phyloP scores from a whole-genome alignment of 148 eudicot species.

The Cornus suecica region DNA sequence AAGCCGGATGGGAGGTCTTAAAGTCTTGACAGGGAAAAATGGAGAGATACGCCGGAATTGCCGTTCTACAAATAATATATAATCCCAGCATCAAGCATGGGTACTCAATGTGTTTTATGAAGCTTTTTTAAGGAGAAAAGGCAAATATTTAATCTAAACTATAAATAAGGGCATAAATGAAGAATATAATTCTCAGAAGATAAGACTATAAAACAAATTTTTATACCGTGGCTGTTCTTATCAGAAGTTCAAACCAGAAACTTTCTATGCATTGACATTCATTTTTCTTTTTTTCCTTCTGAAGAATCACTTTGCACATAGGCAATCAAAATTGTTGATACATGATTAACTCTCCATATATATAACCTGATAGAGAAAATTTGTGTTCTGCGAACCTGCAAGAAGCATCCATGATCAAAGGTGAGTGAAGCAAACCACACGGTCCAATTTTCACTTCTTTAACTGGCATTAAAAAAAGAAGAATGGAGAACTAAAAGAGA shows the following conservation, averaged over 20 bases:
- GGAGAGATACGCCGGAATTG: constrained; percentile 67
- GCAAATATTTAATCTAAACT: too few species aligned
- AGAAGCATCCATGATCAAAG: background rate
- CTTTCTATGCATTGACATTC: background rate
- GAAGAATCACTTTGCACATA: background rate
- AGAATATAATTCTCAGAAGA: background rate
- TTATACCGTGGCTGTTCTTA: background rate
- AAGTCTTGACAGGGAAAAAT: constrained; percentile 46
- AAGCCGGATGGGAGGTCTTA: constrained; percentile 46
- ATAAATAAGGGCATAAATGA: background rate
- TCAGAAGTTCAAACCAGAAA: constrained; percentile 11
- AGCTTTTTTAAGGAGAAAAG: background rate
- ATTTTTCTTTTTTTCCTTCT: background rate
- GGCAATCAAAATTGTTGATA: constrained; percentile 11
- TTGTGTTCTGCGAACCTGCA: constrained; percentile 18
- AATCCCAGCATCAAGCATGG: background rate
- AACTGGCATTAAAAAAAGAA: background rate
- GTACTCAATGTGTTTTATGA: background rate
- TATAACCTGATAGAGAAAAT: constrained; percentile 6
- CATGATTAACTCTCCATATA: constrained; percentile 12
- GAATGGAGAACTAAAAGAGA: background rate
- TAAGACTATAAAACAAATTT: background rate
- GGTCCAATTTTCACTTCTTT: constrained; percentile 14
- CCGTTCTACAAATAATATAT: constrained; percentile 25
- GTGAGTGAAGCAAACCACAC: background rate